A percentile compares a stretch with the other conserved stretches of the same genome.
Conservation (phyloP, 305 asterid species). For the Solanum hybrid region DNA sequence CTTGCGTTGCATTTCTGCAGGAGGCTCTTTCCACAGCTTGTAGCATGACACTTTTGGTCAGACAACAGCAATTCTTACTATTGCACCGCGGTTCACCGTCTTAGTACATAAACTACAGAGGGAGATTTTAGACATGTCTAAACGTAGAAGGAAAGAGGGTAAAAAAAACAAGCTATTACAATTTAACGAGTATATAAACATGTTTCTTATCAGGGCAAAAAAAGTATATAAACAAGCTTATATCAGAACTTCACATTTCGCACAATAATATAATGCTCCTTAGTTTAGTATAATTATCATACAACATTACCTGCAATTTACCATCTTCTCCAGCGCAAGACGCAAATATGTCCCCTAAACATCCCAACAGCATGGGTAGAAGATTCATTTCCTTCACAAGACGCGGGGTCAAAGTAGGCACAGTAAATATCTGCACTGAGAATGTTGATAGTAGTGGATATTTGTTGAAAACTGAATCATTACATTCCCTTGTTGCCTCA, state of each 20-base stretch:
- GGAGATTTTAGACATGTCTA: neutral
- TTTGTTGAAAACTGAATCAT: slow-evolving; percentile 45
- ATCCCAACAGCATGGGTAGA: slow-evolving; percentile 70
- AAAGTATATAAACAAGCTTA: neutral
- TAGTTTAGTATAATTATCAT: neutral
- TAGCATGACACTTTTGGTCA: neutral
- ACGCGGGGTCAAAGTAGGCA: slow-evolving; percentile 78
- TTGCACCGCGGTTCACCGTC: neutral
- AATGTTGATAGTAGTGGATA: slow-evolving; percentile 68
- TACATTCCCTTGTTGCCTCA: slow-evolving; percentile 42
- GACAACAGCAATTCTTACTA: neutral
- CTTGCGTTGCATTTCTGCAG: neutral
- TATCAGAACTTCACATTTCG: neutral
- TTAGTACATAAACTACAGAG: neutral
- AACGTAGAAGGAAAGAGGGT: neutral
- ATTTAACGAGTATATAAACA: neutral
- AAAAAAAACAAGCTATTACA: neutral
- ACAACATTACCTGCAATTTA: slow-evolving; percentile 63
- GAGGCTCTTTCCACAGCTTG: neutral
- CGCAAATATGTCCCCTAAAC: slow-evolving; percentile 52
- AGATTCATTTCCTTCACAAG: slow-evolving; percentile 94
- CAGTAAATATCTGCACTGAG: slow-evolving; percentile 90
- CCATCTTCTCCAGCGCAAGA: slow-evolving; percentile 70
- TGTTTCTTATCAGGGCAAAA: neutral
- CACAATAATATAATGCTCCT: neutral